Evolutionary conservation across 352 stramenopile species (phyloP).

Genomic region (Globisporangium recalcitrans): DNA sequence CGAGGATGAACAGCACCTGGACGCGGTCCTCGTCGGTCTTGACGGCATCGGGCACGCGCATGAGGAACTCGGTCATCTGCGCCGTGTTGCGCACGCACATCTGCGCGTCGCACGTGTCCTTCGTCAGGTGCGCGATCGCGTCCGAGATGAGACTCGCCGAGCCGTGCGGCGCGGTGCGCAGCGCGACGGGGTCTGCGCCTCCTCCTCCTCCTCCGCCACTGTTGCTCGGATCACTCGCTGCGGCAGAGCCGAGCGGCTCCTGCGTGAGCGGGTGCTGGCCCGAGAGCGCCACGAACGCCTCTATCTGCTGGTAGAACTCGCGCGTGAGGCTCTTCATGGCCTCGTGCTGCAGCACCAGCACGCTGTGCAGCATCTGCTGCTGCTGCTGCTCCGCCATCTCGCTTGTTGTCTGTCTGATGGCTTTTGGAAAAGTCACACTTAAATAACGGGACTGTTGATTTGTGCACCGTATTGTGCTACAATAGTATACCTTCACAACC

Average conservation of each 20-base stretch:
- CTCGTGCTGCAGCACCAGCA: slow-evolving; percentile 57
- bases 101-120: slow-evolving; percentile 33
- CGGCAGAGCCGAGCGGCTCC: slow-evolving; percentile 10
- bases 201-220: too few species aligned
- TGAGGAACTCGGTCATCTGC: slow-evolving; percentile 39
- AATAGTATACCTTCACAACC: too few species aligned
- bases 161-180: slow-evolving; percentile 26
- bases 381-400: slow-evolving; percentile 7
- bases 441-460: too few species aligned
- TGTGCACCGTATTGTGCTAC: too few species aligned
- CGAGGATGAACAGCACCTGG: slow-evolving; percentile 55
- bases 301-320: slow-evolving; percentile 64
- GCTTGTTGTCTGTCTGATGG: background rate
- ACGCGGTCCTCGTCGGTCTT: slow-evolving; percentile 47
- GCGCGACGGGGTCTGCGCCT: slow-evolving; percentile 24
- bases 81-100: slow-evolving; percentile 30
- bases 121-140: slow-evolving; percentile 27
- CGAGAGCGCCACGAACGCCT: slow-evolving; percentile 57
- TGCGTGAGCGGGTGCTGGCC: slow-evolving; percentile 41
- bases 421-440: too few species aligned
- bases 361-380: slow-evolving; percentile 40
- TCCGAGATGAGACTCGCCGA: slow-evolving; percentile 42
- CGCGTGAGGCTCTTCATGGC: slow-evolving; percentile 32
- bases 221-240: slow-evolving; percentile 3
- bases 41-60: slow-evolving; percentile 24